Percentiles rank a stretch among this genome's conserved stretches.
phyloP scores from a whole-genome alignment of 2,329 filamentous ascomycete species.

The Biscogniauxia marginata region DNA sequence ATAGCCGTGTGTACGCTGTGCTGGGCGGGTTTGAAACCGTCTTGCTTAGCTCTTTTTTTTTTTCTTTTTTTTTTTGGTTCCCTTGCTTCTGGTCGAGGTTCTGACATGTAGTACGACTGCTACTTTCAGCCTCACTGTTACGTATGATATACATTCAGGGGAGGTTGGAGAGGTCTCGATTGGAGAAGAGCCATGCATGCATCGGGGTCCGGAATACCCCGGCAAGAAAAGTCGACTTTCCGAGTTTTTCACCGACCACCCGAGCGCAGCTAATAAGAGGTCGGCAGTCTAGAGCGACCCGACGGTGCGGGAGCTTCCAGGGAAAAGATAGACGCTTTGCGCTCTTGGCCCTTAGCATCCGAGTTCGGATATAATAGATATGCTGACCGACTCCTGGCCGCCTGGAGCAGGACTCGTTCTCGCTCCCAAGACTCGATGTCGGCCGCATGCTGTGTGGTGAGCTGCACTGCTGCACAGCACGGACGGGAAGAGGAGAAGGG shows the following conservation, averaged over 20 bases:
- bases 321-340: no score
- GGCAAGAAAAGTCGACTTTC: not conserved
- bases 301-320: no score
- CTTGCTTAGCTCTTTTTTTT: not conserved
- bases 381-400: no score
- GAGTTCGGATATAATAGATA: no score
- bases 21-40: conserved; percentile 3
- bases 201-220: not conserved
- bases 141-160: not conserved
- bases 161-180: not conserved
- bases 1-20: conserved; percentile 1
- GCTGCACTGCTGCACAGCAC: not conserved
- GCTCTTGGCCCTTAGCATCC: no score
- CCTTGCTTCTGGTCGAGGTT: conserved; percentile 3
- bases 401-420: no score
- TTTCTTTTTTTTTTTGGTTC: not conserved
- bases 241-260: not conserved
- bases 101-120: not conserved
- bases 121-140: not conserved
- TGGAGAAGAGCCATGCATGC: not conserved
- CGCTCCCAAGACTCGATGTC: not conserved
- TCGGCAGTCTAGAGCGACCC: no score
- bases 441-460: not conserved
- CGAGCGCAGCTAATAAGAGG: no score
- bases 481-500: not conserved